Base-by-base conservation (phyloP, 129 eudicot species). In the Cynara cardunculus region DNA sequence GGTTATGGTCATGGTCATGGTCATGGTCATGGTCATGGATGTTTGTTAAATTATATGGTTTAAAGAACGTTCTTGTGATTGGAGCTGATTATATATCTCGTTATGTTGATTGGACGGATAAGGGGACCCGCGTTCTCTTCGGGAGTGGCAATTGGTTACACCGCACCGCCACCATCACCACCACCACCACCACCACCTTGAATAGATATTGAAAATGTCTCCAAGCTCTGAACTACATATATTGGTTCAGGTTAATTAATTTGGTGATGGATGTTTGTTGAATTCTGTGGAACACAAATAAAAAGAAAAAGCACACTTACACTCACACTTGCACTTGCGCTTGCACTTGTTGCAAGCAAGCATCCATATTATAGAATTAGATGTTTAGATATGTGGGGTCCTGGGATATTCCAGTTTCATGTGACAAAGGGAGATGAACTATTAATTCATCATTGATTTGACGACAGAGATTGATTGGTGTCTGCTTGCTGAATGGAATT, bases 81-180 rank as follows among this genome's bases (percentile, higher is more conserved):
- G 97, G 93, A 56, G 97, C 98, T 65, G 98, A 93, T 91, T 86
- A 84, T 72, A 73, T 89, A 35, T 88, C 93, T 71, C 97, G 94
- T 69, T 89, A 84, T 81, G 87, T 91, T 82, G 97, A 91, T 84
- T 93, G 97, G 98, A 91, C 82, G n/a, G 94, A 93, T 72, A 89
- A 84, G 86, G 89, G 91, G 77, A 86, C 90, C 0, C 91, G 97
- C 72, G 87, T 93, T 71, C 97, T 91, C 80, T 93, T 93, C 79
- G 98, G 98, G 25, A 85, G 78, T 34, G 97, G 95, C 46, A 81
- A 46, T 53, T 86, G 89, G 98, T 93, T 74, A 30, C n/a, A 32
- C 77, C 70, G 34, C 71, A 70, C n/a, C n/a, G n/a, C n/a, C n/a
- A n/a, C n/a, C n/a, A n/a, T n/a, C n/a, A n/a, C 69, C 69, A 53